A percentile compares a stretch with the other conserved stretches of the same genome.
Evolutionary conservation across 345 rosid genomes (phyloP).

Genomic region (Eutrema yunnanense): DNA sequence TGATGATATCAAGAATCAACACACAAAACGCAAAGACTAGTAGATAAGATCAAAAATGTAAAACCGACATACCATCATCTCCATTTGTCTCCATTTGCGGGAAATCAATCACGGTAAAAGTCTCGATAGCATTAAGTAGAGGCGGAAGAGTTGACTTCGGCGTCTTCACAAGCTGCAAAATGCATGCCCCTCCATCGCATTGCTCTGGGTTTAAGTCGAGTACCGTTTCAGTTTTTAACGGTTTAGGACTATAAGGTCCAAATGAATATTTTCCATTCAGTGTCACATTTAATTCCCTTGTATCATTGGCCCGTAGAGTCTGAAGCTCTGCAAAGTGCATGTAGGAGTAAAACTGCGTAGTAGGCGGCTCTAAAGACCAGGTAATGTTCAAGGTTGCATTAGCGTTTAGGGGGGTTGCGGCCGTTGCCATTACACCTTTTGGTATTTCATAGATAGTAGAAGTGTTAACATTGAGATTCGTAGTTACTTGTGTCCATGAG

Average conservation of each 20-base stretch:
- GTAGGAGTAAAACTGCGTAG: background rate
- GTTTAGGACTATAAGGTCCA: background rate
- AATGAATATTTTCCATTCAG: slow-evolving; percentile 12
- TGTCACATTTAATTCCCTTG: slow-evolving; percentile 32
- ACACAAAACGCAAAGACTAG: background rate
- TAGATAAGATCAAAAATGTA: background rate
- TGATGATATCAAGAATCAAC: background rate
- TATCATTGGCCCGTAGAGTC: slow-evolving; percentile 26
- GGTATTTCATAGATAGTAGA: background rate
- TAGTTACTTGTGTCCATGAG: background rate
- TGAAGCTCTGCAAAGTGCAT: slow-evolving; percentile 40
- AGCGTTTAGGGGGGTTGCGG: background rate
- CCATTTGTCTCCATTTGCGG: slow-evolving; percentile 18
- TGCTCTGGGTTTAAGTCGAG: background rate
- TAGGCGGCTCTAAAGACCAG: background rate
- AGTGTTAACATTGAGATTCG: background rate
- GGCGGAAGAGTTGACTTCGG: slow-evolving; percentile 41
- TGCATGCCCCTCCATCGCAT: slow-evolving; percentile 13
- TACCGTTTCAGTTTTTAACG: background rate
- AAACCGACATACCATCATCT: slow-evolving; percentile 27
- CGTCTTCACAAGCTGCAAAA: slow-evolving; percentile 14
- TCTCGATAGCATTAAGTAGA: slow-evolving; percentile 27
- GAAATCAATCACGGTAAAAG: slow-evolving; percentile 13
- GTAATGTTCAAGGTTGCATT: background rate
- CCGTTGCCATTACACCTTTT: background rate